A percentile compares a stretch with the other conserved stretches of the same genome.
Conservation (phyloP, 306 rosid genomes). For the Gastrolobium bilobum region DNA sequence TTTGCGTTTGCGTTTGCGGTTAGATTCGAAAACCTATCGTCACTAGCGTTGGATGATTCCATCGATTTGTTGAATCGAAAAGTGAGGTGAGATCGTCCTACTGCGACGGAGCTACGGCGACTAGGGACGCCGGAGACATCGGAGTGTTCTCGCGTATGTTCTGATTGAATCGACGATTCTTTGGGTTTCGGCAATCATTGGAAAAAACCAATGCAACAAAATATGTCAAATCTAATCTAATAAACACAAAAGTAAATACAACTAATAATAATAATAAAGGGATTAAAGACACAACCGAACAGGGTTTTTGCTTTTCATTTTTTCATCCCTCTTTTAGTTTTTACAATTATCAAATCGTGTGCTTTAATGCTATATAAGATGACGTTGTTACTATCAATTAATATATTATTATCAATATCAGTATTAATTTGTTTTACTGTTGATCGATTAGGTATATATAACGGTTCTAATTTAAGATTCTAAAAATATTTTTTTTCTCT, state of each 20-base stretch:
- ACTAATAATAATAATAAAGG: neutral
- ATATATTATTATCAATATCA: too few relatives aligned
- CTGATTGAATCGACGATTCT: slow-evolving; percentile 22
- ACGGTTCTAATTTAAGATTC: too few relatives aligned
- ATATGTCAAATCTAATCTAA: neutral
- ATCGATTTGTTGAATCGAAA: slow-evolving; percentile 47
- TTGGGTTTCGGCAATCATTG: slow-evolving; percentile 41
- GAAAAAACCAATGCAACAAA: slow-evolving; percentile 11
- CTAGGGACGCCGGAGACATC: slow-evolving; percentile 60
- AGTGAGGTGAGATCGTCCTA: slow-evolving; percentile 12
- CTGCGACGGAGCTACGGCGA: slow-evolving; percentile 11
- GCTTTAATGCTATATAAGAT: too few relatives aligned
- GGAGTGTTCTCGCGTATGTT: slow-evolving; percentile 28
- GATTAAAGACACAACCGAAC: too few relatives aligned
- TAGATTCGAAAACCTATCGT: slow-evolving; percentile 58
- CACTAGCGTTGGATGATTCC: slow-evolving; percentile 63
- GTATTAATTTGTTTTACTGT: too few relatives aligned
- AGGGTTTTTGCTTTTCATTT: too few relatives aligned
- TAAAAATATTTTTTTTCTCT: too few relatives aligned
- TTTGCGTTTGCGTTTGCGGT: slow-evolving; percentile 38
- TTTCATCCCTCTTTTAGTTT: too few relatives aligned
- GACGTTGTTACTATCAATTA: too few relatives aligned
- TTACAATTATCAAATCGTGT: too few relatives aligned
- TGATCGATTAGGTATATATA: too few relatives aligned
- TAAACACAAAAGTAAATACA: neutral